phyloP scores from a whole-genome alignment of 352 stramenopile species.

The Phytophthora vignae region DNA sequence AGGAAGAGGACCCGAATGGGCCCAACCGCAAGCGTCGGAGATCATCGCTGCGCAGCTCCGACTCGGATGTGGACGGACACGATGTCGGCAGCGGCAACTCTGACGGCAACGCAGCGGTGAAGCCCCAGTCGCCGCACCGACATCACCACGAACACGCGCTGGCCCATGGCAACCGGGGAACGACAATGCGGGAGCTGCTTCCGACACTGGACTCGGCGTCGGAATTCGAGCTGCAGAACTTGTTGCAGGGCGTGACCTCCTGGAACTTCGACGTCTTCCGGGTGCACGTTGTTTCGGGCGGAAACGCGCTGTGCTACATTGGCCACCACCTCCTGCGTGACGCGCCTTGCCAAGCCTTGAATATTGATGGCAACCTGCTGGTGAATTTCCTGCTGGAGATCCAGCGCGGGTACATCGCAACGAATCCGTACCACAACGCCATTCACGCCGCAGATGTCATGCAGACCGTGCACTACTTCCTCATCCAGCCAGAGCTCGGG shows the following conservation, averaged over 20 bases:
- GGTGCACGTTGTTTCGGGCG: slow-evolving; percentile 68
- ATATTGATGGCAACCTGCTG: slow-evolving; percentile 69
- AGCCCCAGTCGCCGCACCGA: slow-evolving; percentile 16
- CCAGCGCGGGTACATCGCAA: slow-evolving; percentile 79
- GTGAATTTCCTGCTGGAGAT: slow-evolving; percentile 87
- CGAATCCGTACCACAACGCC: slow-evolving; percentile 91
- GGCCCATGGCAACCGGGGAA: slow-evolving; percentile 36
- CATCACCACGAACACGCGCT: slow-evolving; percentile 31
- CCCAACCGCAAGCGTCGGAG: slow-evolving; percentile 25
- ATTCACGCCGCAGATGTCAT: slow-evolving; percentile 92
- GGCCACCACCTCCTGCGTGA: slow-evolving; percentile 84
- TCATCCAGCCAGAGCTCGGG: slow-evolving; percentile 75
- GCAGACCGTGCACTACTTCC: slow-evolving; percentile 89
- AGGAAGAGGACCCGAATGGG: slow-evolving; percentile 34
- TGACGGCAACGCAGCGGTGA: slow-evolving; percentile 10
- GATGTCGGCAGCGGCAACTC: slow-evolving; percentile 15
- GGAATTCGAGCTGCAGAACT: slow-evolving; percentile 76
- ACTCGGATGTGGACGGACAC: slow-evolving; percentile 26
- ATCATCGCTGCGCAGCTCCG: slow-evolving; percentile 31
- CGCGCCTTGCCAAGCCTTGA: slow-evolving; percentile 57
- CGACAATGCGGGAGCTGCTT: slow-evolving; percentile 75
- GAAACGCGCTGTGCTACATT: slow-evolving; percentile 79
- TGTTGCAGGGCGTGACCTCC: slow-evolving; percentile 58
- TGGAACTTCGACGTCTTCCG: slow-evolving; percentile 88
- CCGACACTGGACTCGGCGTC: slow-evolving; percentile 62